Percentiles rank a stretch among this genome's conserved stretches.
Conservation (phyloP, 495 filamentous ascomycete species). For the Penicillium odoratum region DNA sequence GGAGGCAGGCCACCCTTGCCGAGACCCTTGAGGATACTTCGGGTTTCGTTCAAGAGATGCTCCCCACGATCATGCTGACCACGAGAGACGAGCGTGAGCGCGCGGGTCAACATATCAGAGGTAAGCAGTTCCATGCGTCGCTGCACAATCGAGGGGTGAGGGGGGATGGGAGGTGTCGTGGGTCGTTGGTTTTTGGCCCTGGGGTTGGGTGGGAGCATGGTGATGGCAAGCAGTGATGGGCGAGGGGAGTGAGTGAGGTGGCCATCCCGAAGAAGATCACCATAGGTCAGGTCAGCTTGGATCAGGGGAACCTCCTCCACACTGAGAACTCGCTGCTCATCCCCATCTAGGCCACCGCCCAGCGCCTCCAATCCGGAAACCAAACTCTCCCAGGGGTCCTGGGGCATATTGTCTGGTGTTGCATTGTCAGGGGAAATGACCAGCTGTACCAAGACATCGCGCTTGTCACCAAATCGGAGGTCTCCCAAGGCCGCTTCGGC, state of each 20-base stretch:
- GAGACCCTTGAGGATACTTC: slow-evolving; percentile 92
- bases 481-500: slow-evolving; percentile 93
- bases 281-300: slow-evolving; percentile 91
- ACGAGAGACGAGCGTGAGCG: slow-evolving; percentile 85
- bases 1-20: slow-evolving; percentile 94
- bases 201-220: slow-evolving; percentile 82
- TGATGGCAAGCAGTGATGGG: slow-evolving; percentile 93
- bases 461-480: slow-evolving; percentile 94
- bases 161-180: slow-evolving; percentile 82
- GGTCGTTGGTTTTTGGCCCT: slow-evolving; percentile 62
- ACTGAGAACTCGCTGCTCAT: slow-evolving; percentile 79
- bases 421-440: slow-evolving; percentile 88
- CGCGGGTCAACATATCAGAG: slow-evolving; percentile 95
- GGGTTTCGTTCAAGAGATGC: slow-evolving; percentile 87
- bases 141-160: slow-evolving; percentile 93
- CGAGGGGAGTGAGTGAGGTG: slow-evolving; percentile 83
- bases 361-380: slow-evolving; percentile 94
- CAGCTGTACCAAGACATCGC: slow-evolving; percentile 93
- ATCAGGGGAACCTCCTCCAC: slow-evolving; percentile 96
- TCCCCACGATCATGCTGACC: slow-evolving; percentile 92
- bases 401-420: slow-evolving; percentile 81
- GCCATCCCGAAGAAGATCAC: slow-evolving; percentile 91
- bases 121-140: slow-evolving; percentile 97
- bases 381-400: slow-evolving; percentile 96
- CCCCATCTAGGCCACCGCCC: slow-evolving; percentile 84